Conservation (phyloP, 2,329 filamentous ascomycete species). For the Penicillium sp. region DNA sequence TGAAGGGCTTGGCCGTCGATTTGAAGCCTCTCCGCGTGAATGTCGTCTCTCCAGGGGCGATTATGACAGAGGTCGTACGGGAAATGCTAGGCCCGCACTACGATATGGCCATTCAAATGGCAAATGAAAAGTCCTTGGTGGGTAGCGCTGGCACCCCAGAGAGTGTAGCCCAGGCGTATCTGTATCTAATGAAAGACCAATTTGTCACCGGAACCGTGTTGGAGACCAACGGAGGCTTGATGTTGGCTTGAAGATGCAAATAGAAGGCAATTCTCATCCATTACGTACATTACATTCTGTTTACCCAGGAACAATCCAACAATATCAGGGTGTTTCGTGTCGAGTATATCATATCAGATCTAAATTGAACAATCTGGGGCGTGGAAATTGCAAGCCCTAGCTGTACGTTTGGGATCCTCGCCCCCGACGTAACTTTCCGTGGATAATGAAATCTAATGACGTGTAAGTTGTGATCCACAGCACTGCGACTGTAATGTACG, state of each 20-base stretch:
- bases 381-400: no score
- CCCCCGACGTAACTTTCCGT: no score
- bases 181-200: slow-evolving; percentile 45
- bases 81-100: not conserved
- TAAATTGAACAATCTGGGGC: no score
- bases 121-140: slow-evolving; percentile 19
- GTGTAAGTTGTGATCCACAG: no score
- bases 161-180: slow-evolving; percentile 47
- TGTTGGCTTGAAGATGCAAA: slow-evolving; percentile 17
- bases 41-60: slow-evolving; percentile 41
- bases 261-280: no score
- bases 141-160: slow-evolving; percentile 27
- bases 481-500: no score
- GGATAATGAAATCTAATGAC: no score
- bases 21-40: slow-evolving; percentile 46
- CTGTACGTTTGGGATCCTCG: no score
- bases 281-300: no score
- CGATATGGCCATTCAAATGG: slow-evolving; percentile 25
- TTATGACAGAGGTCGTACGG: slow-evolving; percentile 41
- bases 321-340: no score
- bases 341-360: no score
- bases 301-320: no score
- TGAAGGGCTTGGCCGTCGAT: slow-evolving; percentile 42
- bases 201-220: slow-evolving; percentile 39
- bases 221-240: slow-evolving; percentile 38